Base-by-base conservation (phyloP, 129 eudicot genomes). In the Tagetes erecta region DNA sequence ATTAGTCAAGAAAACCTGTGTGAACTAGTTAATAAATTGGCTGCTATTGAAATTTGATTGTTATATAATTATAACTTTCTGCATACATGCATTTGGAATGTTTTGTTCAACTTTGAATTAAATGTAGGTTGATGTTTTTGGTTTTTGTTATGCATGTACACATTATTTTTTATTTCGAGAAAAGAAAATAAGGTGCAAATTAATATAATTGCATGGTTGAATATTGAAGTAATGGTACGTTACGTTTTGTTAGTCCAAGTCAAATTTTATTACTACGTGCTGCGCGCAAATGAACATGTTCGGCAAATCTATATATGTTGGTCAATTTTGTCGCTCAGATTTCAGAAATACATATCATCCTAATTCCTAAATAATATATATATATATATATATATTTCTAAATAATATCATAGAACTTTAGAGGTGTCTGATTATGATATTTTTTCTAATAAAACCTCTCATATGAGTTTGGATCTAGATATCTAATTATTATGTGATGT, bases 81-180 rank as follows among this genome's bases (percentile, higher is more conserved):
- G 3, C 47, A 57, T 79, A 49, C 83, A 79, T 79, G 70, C 68
- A 58, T 30, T 44, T 57, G 11, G 5, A 62, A 60, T 66, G 42
- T 20, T 65, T 55, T n/a, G 78, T 72, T 79, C 69, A 65, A 45
- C 36, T 57, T 79, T 73, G 74, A 78, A 70, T 71, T 39, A 63
- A 59, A 8, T 31, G 6, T 38, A 38, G 53, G 64, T 65, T 79
- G 78, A 79, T 65, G 68, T 35, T 79, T 72, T 62, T 62, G 67
- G 67, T 27, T 62, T 62, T 3, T 55, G 36, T 62, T 62, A 12
- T 55, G 36, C 37, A 36, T 10, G 44, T 62, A 36, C 67, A n/a
- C n/a, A 35, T 62, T 10, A 34, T 62, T 62, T 30, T 62, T 62
- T 35, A 35, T 62, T 57, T 30, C n/a, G 8, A 57, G 13, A 57